phyloP scores from a whole-genome alignment of 2,329 filamentous ascomycete genomes.

The Aspergillus viridinutans region DNA sequence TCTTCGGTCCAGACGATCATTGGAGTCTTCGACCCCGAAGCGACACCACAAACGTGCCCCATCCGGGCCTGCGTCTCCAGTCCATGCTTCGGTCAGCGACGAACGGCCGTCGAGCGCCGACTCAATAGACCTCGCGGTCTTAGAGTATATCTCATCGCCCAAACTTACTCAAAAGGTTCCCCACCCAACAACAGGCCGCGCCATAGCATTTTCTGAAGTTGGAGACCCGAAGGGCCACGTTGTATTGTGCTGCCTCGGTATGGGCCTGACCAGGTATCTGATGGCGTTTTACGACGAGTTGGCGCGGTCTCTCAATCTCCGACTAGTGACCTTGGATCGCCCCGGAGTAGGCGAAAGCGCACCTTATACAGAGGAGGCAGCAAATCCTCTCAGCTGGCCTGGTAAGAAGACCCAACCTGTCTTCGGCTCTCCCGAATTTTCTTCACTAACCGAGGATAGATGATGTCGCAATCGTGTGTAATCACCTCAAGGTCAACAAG shows the following conservation, averaged over 20 bases:
- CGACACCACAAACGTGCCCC: slow-evolving; percentile 36
- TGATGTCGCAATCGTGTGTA: slow-evolving; percentile 91
- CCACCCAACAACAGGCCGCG: slow-evolving; percentile 78
- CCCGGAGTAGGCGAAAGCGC: slow-evolving; percentile 93
- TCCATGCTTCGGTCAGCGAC: slow-evolving; percentile 51
- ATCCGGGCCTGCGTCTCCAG: slow-evolving; percentile 35
- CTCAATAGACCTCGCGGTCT: slow-evolving; percentile 83
- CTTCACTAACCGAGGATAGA: slow-evolving; percentile 37
- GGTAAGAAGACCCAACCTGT: slow-evolving; percentile 52
- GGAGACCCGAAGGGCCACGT: slow-evolving; percentile 87
- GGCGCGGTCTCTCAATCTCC: slow-evolving; percentile 78
- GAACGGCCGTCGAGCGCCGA: slow-evolving; percentile 75
- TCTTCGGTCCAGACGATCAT: slow-evolving; percentile 22
- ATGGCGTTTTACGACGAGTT: slow-evolving; percentile 97
- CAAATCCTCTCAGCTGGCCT: slow-evolving; percentile 89
- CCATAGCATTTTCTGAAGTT: slow-evolving; percentile 95
- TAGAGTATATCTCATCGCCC: slow-evolving; percentile 76
- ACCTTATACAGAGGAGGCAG: slow-evolving; percentile 72
- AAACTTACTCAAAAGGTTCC: slow-evolving; percentile 82
- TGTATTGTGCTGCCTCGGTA: slow-evolving; percentile 94
- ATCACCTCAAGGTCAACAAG: slow-evolving; percentile 84
- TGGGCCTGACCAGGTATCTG: slow-evolving; percentile 93
- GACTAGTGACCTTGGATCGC: slow-evolving; percentile 88
- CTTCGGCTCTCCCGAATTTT: background rate
- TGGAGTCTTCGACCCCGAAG: slow-evolving; percentile 25